Conservation (phyloP, 129 eudicot genomes). For the Silybum marianum region DNA sequence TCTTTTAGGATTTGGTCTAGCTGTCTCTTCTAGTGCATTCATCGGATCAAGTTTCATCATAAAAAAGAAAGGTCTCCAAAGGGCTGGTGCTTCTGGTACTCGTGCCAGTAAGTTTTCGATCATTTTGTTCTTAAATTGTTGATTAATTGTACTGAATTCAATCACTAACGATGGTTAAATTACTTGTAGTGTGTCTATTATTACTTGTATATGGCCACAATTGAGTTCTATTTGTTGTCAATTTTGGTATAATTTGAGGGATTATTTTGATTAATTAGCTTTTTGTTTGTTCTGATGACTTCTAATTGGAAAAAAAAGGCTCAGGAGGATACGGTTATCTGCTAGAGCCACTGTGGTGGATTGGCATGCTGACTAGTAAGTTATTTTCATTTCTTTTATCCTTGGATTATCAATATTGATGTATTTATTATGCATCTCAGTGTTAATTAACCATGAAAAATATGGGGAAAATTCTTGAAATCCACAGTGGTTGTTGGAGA, state of each 20-base stretch:
- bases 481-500: constrained; percentile 86
- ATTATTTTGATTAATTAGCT: neutral
- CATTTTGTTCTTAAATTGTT: neutral
- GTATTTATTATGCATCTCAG: neutral
- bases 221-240: neutral
- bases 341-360: constrained; percentile 90
- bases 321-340: constrained; percentile 94
- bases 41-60: constrained; percentile 94
- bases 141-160: neutral
- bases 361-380: constrained; percentile 96
- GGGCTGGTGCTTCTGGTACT: constrained; percentile 78
- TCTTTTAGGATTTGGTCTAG: constrained; percentile 76
- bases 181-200: neutral
- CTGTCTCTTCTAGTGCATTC: constrained; percentile 84
- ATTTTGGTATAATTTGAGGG: neutral
- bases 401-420: neutral
- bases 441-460: neutral
- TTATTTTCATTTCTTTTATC: constrained; percentile 5
- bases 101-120: constrained; percentile 62
- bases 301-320: constrained; percentile 40
- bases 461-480: neutral
- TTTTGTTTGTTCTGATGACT: neutral
- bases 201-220: neutral
- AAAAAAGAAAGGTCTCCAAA: constrained; percentile 88
- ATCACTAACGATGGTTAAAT: neutral